phyloP scores from a whole-genome alignment of 768 basidiomycete genomes.

The Tricholoma matsutake region DNA sequence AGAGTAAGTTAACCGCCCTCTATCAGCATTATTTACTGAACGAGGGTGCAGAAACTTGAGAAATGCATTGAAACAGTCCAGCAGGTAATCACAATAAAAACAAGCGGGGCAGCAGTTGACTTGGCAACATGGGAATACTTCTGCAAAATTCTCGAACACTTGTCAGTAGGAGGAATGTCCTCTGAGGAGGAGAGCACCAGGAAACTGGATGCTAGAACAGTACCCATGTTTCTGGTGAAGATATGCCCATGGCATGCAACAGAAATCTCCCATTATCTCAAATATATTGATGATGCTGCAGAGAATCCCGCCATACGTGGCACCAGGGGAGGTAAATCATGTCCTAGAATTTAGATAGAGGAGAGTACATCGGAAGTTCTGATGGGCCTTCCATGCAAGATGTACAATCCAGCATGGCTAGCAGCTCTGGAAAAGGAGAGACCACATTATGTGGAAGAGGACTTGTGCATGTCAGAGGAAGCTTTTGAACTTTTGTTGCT shows the following conservation, averaged over 20 bases:
- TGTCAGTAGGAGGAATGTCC: too few relatives aligned
- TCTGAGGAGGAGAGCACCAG: too few relatives aligned
- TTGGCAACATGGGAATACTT: slow-evolving; percentile 6
- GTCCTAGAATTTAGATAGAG: too few relatives aligned
- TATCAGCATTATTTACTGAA: too few relatives aligned
- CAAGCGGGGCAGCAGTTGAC: not conserved
- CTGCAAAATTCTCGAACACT: slow-evolving; percentile 5
- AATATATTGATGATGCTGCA: too few relatives aligned
- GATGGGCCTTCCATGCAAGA: not conserved
- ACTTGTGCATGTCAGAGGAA: not conserved
- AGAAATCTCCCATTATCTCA: too few relatives aligned
- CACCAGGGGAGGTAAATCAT: too few relatives aligned
- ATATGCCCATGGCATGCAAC: not conserved
- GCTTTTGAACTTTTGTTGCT: not conserved
- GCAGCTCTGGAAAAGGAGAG: not conserved
- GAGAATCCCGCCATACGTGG: too few relatives aligned
- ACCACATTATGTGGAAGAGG: not conserved
- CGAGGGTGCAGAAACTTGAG: not conserved
- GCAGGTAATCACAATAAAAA: not conserved
- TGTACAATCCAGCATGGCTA: not conserved
- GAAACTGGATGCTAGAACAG: too few relatives aligned
- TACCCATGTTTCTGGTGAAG: not conserved
- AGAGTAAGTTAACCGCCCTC: too few relatives aligned
- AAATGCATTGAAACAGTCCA: not conserved
- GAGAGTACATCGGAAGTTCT: not conserved